phyloP scores from a whole-genome alignment of 139 green algal genomes.

The Desmodesmus armatus region DNA sequence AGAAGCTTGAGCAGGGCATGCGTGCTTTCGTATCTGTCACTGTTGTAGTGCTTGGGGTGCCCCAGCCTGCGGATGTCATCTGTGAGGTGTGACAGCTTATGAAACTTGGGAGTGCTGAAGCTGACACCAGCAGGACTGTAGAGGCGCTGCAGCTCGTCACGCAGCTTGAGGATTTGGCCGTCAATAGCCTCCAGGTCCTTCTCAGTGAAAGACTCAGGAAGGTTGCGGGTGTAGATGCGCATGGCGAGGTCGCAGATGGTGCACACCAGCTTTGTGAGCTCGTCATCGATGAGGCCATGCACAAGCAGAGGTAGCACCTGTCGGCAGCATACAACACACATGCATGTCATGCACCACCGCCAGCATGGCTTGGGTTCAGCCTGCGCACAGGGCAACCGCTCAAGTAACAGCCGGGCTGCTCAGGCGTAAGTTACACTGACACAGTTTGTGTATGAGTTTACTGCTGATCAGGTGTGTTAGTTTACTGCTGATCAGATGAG shows the following conservation, averaged over 20 bases:
- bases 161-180: too few species aligned
- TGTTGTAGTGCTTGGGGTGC: neutral
- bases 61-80: neutral
- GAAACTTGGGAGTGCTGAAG: neutral
- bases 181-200: neutral
- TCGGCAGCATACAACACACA: neutral
- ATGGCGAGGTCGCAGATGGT: neutral
- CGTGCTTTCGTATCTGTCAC: neutral
- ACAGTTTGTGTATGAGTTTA: too few species aligned
- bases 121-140: neutral
- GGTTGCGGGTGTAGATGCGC: neutral
- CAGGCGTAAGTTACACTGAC: too few species aligned
- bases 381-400: too few species aligned
- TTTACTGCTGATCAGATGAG: neutral
- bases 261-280: neutral
- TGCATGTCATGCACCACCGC: neutral
- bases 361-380: too few species aligned
- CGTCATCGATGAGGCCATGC: neutral
- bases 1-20: neutral
- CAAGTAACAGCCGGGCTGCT: too few species aligned
- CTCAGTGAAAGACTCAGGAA: neutral
- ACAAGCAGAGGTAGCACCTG: neutral
- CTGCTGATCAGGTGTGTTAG: neutral
- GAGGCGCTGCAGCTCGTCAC: neutral
- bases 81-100: neutral